Evolutionary conservation across 73 alveolate species (phyloP).

Genomic region (Blepharisma stoltei): DNA sequence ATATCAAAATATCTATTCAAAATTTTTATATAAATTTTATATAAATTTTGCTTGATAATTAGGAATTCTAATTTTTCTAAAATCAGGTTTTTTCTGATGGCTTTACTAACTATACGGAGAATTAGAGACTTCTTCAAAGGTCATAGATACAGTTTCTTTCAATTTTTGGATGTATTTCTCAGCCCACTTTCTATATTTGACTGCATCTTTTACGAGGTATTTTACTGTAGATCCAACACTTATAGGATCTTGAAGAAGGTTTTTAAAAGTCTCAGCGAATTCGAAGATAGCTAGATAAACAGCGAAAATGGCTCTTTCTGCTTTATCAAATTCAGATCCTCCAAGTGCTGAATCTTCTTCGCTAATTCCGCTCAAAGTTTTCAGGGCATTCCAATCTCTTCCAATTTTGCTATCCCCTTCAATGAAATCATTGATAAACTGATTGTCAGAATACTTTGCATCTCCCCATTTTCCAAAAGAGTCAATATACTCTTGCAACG

Average conservation of each 20-base stretch:
- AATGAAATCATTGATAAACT: constrained; percentile 2
- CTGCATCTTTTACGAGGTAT: background rate
- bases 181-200: background rate
- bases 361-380: background rate
- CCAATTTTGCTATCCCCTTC: background rate
- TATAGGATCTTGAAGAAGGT: background rate
- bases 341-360: constrained; percentile 24
- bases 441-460: background rate
- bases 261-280: background rate
- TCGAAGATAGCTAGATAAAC: background rate
- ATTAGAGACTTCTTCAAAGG: background rate
- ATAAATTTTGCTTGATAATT: no score
- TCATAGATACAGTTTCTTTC: background rate
- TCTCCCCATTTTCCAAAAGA: constrained; percentile 6
- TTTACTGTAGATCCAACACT: background rate
- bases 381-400: background rate
- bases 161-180: background rate
- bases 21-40: no score
- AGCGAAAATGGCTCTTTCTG: constrained; percentile 21
- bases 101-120: no score
- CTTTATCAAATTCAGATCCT: background rate
- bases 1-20: no score
- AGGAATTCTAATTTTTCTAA: no score
- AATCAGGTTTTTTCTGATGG: no score
- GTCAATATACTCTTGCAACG: background rate